Base-by-base conservation (phyloP, 2,329 filamentous ascomycete genomes). In the Xylariaceae sp. region DNA sequence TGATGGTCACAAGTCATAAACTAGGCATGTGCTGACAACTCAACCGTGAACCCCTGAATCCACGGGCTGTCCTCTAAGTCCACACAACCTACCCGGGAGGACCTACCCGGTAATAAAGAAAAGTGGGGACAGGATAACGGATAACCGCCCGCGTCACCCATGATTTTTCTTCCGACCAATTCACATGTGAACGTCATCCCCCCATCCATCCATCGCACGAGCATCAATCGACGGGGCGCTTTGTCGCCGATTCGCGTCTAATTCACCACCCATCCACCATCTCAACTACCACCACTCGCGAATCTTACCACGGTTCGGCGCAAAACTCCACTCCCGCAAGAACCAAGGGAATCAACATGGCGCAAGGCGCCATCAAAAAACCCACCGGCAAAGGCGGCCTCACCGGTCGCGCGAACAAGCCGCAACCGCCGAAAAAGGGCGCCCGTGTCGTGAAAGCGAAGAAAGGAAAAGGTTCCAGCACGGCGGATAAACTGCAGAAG, bases 331-430 rank as follows among this genome's bases (percentile, higher is more conserved):
- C 13, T 45, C 13, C 11, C n/a, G 2, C 2, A 45, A 45, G 13
- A 45, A 45, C 23, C 23, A 45, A 45, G n/a, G 13, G n/a, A 3
- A n/a, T 11, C 41, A 44, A 37, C 62, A 84, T 85, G 82, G 81
- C 78, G 2, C 82, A 85, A 73, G 82, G 82, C 65, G 70, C 75
- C 4, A 67, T 81, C 52, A 84, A 84, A 66, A 79, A 78, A 60
- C 71, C 75, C 45, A 67, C 75, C 62, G 77, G 76, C 37, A 41
- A 41, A 64, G 69, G 72, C 35, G 69, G 72, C 35, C 59, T 68
- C 45, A 77, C 68, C 57, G 73, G 60, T 73, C 73, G 10, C 75
- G 78, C 60, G 37, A 71, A 71, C 71, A 84, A 84, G 72, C 74
- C 79, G 45, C 77, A 80, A 65, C 78, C 63, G 50, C 2, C 65